Evolutionary conservation across 148 eudicot genomes (phyloP).

Genomic region (Camellia granthamiana): DNA sequence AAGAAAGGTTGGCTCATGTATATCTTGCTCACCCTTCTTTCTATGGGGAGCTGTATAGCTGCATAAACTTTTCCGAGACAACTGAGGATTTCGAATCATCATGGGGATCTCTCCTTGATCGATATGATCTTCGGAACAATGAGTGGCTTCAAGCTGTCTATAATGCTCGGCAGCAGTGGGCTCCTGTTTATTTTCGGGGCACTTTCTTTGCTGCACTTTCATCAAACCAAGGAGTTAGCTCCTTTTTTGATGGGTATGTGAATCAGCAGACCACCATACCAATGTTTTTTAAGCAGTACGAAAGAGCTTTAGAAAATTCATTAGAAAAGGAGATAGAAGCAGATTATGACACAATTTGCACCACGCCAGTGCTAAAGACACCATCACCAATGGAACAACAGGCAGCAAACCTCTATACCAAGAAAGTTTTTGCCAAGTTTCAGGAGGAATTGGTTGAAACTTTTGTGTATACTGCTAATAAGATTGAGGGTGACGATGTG

Average conservation of each 20-base stretch:
- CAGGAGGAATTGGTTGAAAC: constrained; percentile 40
- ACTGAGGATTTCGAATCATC: constrained; percentile 34
- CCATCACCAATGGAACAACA: constrained; percentile 42
- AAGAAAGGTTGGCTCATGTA: constrained; percentile 33
- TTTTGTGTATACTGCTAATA: constrained; percentile 36
- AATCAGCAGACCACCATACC: constrained; percentile 34
- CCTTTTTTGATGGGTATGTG: constrained; percentile 35
- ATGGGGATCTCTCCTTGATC: constrained; percentile 28
- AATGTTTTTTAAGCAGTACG: constrained; percentile 32
- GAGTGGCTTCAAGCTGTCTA: constrained; percentile 42
- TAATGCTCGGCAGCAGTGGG: constrained; percentile 38
- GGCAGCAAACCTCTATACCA: constrained; percentile 35
- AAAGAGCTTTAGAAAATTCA: constrained; percentile 32
- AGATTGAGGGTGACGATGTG: constrained; percentile 25
- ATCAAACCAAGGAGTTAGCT: constrained; percentile 29
- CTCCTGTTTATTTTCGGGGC: constrained; percentile 33
- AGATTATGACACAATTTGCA: constrained; percentile 33
- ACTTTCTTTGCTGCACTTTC: constrained; percentile 35
- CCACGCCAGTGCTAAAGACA: constrained; percentile 34
- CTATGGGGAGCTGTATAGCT: constrained; percentile 30
- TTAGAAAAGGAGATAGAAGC: constrained; percentile 36
- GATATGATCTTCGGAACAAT: constrained; percentile 23
- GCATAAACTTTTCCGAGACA: constrained; percentile 38
- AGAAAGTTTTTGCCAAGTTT: constrained; percentile 31
- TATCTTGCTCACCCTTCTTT: constrained; percentile 35